A percentile compares a stretch with the other conserved stretches of the same genome.
Conservation (phyloP, 257 asterid species). For the Plantago elongata region DNA sequence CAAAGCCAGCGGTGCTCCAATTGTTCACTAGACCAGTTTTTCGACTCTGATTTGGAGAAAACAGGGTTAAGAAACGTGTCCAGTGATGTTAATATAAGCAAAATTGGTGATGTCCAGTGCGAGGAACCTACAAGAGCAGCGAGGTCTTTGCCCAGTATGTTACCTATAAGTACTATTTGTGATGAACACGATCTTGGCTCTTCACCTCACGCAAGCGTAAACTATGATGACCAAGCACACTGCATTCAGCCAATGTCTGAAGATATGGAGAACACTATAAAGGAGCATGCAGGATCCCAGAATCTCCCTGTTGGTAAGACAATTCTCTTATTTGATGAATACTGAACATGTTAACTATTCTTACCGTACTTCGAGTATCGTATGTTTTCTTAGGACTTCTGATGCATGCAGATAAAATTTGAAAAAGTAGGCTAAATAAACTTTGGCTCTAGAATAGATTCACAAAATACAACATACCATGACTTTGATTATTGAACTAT, state of each 20-base stretch:
- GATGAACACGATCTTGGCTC: constrained; percentile 20
- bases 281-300: constrained; percentile 31
- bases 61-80: constrained; percentile 36
- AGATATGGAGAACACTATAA: constrained; percentile 17
- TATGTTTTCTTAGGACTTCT: constrained; percentile 11
- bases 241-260: constrained; percentile 24
- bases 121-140: constrained; percentile 33
- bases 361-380: constrained; percentile 9
- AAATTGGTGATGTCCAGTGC: constrained; percentile 26
- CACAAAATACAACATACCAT: neutral
- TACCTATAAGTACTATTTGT: constrained; percentile 25
- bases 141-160: constrained; percentile 66
- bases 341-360: constrained; percentile 4
- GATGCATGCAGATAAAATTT: neutral
- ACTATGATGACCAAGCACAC: constrained; percentile 20
- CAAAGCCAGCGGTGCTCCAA: constrained; percentile 23
- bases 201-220: constrained; percentile 12
- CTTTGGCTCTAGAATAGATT: constrained; percentile 3
- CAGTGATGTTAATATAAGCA: constrained; percentile 41
- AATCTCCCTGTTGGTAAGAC: constrained; percentile 47
- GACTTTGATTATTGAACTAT: neutral
- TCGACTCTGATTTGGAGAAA: constrained; percentile 24
- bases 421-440: neutral
- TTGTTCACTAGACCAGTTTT: constrained; percentile 31
- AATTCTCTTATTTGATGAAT: constrained; percentile 4